A percentile compares a stretch with the other conserved stretches of the same genome.
These are phyloP conservation scores for Lipomyces mesembrius DNA, from an alignment of 805 yeast species.

Conservation along the genomic window DNA sequence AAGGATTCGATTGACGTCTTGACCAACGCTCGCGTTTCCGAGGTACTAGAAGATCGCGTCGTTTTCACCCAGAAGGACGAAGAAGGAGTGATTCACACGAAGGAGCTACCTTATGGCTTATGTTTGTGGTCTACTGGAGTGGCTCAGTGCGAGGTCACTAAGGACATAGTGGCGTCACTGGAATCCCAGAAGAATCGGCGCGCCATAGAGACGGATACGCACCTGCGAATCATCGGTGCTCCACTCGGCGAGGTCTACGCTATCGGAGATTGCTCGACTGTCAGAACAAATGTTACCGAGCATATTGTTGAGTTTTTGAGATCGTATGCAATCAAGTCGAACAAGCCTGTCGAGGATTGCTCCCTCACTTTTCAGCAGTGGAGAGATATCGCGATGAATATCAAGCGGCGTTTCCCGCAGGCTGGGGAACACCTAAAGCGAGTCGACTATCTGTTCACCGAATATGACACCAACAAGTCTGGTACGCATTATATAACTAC, in stretches of 20 bases:
- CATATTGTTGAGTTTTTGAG: constrained; percentile 58
- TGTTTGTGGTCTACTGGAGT: constrained; percentile 82
- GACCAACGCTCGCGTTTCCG: constrained; percentile 66
- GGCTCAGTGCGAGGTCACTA: constrained; percentile 65
- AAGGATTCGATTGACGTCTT: constrained; percentile 66
- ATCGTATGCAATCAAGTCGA: constrained; percentile 32
- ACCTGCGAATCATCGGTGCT: constrained; percentile 69
- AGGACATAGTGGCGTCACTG: constrained; percentile 57
- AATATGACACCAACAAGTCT: constrained; percentile 54
- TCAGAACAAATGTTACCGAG: constrained; percentile 62
- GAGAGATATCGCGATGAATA: constrained; percentile 53
- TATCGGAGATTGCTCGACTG: constrained; percentile 73
- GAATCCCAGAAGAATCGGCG: constrained; percentile 61
- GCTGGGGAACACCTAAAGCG: constrained; percentile 60
- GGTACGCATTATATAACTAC: constrained; percentile 40
- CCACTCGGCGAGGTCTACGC: constrained; percentile 71
- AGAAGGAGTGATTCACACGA: constrained; percentile 48
- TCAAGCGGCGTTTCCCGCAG: constrained; percentile 60
- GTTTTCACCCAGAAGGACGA: constrained; percentile 58
- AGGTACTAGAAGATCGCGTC: constrained; percentile 61
- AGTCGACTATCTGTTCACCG: constrained; percentile 57
- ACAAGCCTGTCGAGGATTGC: constrained; percentile 23
- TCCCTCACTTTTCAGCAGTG: constrained; percentile 51
- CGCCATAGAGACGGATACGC: constrained; percentile 80
- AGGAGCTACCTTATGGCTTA: constrained; percentile 66